Conservation (phyloP, 495 filamentous ascomycete species). For the Achaetomiella virescens region DNA sequence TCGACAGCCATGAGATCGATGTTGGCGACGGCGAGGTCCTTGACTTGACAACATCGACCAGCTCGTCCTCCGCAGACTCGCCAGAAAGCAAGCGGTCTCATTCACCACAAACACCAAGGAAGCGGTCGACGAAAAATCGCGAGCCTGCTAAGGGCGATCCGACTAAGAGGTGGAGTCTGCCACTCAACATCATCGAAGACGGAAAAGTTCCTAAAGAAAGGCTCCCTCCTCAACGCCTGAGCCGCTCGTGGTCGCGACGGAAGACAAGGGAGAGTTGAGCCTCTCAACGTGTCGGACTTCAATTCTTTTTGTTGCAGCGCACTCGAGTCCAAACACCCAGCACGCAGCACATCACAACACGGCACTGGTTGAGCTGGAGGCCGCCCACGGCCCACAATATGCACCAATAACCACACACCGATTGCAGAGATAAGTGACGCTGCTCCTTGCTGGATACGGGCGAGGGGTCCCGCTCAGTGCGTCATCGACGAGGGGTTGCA, state of each 20-base stretch:
- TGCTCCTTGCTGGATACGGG: background rate
- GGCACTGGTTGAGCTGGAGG: too few relatives aligned
- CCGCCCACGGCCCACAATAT: too few relatives aligned
- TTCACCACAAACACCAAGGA: background rate
- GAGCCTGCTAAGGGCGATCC: background rate
- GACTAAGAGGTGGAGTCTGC: conserved; percentile 17
- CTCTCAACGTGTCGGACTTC: too few relatives aligned
- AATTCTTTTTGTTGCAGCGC: too few relatives aligned
- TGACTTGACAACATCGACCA: background rate
- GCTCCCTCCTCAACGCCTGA: conserved; percentile 17
- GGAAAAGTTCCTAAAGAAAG: conserved; percentile 16
- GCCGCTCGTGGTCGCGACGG: conserved; percentile 21
- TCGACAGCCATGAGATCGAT: background rate
- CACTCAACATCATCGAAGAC: conserved; percentile 20
- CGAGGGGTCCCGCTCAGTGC: background rate
- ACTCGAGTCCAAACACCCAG: background rate
- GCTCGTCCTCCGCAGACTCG: conserved; percentile 1
- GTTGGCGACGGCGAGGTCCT: conserved; percentile 1
- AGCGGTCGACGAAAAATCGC: conserved; percentile 4
- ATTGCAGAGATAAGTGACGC: too few relatives aligned
- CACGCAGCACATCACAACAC: too few relatives aligned
- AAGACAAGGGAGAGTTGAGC: conserved; percentile 9
- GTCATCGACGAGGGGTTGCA: background rate
- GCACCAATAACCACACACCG: too few relatives aligned
- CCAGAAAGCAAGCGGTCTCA: background rate